Conservation (phyloP, 108 stramenopile species). For the Pelagomonas calceolata region DNA sequence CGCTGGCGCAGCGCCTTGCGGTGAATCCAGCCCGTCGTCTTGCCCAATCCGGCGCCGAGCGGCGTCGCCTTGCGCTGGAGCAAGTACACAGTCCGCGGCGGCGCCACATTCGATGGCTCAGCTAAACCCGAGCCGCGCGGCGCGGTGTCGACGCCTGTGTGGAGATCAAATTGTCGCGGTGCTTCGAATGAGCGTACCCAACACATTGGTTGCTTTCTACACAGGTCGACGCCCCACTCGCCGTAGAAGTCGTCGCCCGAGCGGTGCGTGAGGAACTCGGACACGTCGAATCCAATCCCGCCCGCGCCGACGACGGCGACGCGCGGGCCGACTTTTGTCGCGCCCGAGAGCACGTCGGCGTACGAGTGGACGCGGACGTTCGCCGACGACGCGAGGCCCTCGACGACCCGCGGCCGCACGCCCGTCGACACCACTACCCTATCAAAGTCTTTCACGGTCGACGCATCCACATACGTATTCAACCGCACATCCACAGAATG, state of each 20-base stretch:
- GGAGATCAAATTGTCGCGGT: no score
- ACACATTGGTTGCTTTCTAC: no score
- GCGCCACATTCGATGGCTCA: background rate
- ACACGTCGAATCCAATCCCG: slow-evolving; percentile 95
- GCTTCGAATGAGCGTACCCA: no score
- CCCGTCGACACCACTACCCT: slow-evolving; percentile 88
- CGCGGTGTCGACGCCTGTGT: no score
- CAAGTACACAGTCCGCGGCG: slow-evolving; percentile 59
- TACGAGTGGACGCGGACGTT: slow-evolving; percentile 64
- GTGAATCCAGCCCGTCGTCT: slow-evolving; percentile 97
- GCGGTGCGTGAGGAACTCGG: slow-evolving; percentile 72
- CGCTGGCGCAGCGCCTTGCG: slow-evolving; percentile 68
- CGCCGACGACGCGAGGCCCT: background rate
- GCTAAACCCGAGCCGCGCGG: slow-evolving; percentile 26
- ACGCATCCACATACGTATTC: slow-evolving; percentile 8
- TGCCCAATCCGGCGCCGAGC: slow-evolving; percentile 74
- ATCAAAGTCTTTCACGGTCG: slow-evolving; percentile 37
- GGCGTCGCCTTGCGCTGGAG: slow-evolving; percentile 86
- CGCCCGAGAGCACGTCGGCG: slow-evolving; percentile 71
- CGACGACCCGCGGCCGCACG: slow-evolving; percentile 67
- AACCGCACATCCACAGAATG: slow-evolving; percentile 28
- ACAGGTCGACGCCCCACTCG: slow-evolving; percentile 94
- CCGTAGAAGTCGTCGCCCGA: slow-evolving; percentile 58
- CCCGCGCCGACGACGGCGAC: slow-evolving; percentile 95
- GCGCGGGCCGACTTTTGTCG: slow-evolving; percentile 62